Evolutionary conservation across 2,329 filamentous ascomycete species (phyloP).

Genomic region (Nannizzia gypsea): DNA sequence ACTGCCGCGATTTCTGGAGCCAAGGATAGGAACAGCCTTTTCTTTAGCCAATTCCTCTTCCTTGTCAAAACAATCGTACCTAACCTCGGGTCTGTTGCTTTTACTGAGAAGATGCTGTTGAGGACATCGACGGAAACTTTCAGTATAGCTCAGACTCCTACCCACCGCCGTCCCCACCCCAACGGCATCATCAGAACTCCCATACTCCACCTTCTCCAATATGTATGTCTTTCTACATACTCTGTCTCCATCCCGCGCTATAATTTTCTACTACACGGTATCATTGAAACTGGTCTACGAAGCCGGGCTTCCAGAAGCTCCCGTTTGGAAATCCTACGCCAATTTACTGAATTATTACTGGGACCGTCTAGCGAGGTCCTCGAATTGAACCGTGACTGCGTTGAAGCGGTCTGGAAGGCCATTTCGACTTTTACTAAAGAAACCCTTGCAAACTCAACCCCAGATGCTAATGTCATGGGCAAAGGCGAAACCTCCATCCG

Average conservation of each 20-base stretch:
- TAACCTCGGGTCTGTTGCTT: constrained; percentile 39
- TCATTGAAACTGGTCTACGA: constrained; percentile 26
- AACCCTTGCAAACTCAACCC: constrained; percentile 24
- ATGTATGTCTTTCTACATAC: constrained; percentile 20
- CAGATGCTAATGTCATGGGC: constrained; percentile 26
- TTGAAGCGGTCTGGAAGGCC: constrained; percentile 26
- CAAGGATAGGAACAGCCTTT: constrained; percentile 22
- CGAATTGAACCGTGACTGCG: neutral
- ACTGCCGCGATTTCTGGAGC: constrained; percentile 28
- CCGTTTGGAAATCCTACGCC: constrained; percentile 28
- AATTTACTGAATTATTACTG: constrained; percentile 24
- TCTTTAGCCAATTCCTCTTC: constrained; percentile 41
- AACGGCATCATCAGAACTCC: constrained; percentile 26
- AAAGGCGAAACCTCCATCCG: constrained; percentile 43
- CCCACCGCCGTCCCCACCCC: constrained; percentile 20
- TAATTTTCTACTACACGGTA: constrained; percentile 20
- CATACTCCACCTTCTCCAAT: constrained; percentile 29
- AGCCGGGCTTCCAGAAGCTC: constrained; percentile 25
- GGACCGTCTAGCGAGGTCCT: constrained; percentile 9
- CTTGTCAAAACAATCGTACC: constrained; percentile 41
- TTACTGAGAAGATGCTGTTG: constrained; percentile 39
- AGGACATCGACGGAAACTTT: constrained; percentile 47
- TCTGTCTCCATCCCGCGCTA: constrained; percentile 20
- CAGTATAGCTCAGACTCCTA: constrained; percentile 32
- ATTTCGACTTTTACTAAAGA: constrained; percentile 24